Evolutionary conservation across 306 rosid species (phyloP), one percentile per base, ranked within the genome.

Genomic region (Cajanus cajan): DNA sequence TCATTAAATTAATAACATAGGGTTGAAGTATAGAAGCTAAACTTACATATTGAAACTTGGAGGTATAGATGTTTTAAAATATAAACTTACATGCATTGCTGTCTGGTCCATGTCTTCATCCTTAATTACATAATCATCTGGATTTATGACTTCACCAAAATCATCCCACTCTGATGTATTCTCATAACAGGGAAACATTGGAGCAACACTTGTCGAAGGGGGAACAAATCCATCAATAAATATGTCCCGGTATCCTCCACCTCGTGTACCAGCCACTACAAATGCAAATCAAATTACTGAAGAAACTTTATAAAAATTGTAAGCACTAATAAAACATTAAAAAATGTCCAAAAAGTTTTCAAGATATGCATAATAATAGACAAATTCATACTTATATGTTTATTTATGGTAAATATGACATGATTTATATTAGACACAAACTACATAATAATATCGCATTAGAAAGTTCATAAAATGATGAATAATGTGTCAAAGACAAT

Each of bases 81-180:
- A 45, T 34, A 81, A 78, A 82, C 93, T 87, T 45, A 91, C 99
- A 78, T 78, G 88, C 85, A 85, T 85, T 41, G 88, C 73, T 55
- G 85, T 73, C 71, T 78, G 91, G 86, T 93, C 92, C 96, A 93
- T 90, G 89, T 93, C 99, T 80, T 91, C 97, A 71, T 91, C 99
- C 85, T 91, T 95, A 57, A 95, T 92, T 48, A 91, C 98, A 84
- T 92, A 95, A 89, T 91, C 97, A 68, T 95, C 99, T n/a, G 99
- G 99, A 83, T 95, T 93, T 84, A 95, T 95, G 54, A 95, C 96
- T 83, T 93, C 98, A 45, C 99, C 98, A 87, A 90, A 93, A 83
- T 95, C 99, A 84, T 91, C 98, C 99, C 98, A 95, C 74, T 93
- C 98, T 5, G 83, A 81, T 33, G 88, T 78, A 79, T 88, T 95